Conservation (phyloP, 2,329 filamentous ascomycete genomes). For the Xylariales sp. region DNA sequence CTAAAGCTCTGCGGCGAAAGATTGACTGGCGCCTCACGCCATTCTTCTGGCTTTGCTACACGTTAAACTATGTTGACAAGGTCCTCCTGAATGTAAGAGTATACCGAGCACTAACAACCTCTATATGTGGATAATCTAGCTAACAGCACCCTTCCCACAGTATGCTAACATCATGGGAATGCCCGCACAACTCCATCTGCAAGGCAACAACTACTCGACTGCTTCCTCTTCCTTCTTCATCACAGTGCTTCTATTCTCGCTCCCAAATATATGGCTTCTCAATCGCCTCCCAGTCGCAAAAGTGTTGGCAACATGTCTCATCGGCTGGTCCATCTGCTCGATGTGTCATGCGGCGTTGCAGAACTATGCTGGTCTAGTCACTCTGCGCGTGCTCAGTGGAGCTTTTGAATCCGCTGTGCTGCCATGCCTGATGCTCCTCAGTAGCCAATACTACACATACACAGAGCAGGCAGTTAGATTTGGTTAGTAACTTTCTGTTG, state of each 20-base stretch:
- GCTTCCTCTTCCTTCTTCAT: conserved; percentile 3
- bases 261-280: conserved; percentile 1
- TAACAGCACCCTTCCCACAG: neutral
- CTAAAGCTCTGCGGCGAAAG: neutral
- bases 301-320: neutral
- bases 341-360: neutral
- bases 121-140: neutral
- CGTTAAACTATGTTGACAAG: conserved; percentile 3
- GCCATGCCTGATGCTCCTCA: conserved; percentile 1
- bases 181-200: neutral
- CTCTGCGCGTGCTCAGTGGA: neutral
- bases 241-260: neutral
- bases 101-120: neutral
- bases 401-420: conserved; percentile 1
- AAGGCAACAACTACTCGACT: conserved; percentile 2
- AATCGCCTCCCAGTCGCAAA: neutral
- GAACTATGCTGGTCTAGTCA: neutral
- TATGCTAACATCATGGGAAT: conserved; percentile 5
- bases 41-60: neutral
- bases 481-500: no score
- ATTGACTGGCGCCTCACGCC: conserved; percentile 3
- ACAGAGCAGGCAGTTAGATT: neutral
- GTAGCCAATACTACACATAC: conserved; percentile 3
- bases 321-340: conserved; percentile 2
- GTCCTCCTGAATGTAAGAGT: conserved; percentile 3